Conservation (phyloP, 73 alveolate species). For the Loxodes magnus region DNA sequence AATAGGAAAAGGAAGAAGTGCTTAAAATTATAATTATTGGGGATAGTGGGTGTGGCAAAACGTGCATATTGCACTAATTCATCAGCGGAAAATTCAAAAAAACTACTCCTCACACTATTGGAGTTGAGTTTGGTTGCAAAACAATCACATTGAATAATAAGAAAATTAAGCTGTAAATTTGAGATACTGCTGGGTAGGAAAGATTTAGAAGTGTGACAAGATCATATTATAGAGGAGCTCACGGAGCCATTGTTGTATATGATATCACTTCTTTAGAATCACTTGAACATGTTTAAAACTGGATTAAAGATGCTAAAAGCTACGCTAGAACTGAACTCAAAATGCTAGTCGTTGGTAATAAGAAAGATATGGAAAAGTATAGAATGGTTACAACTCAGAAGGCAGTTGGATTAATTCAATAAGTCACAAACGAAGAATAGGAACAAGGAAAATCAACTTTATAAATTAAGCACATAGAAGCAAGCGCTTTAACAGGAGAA, state of each 20-base stretch:
- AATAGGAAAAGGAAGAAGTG: slow-evolving; percentile 21
- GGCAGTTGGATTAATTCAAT: slow-evolving; percentile 14
- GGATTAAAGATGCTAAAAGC: slow-evolving; percentile 75
- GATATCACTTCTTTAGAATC: slow-evolving; percentile 62
- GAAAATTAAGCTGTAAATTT: slow-evolving; percentile 60
- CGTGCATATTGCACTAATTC: slow-evolving; percentile 29
- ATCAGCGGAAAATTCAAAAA: slow-evolving; percentile 25
- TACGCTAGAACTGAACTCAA: slow-evolving; percentile 55
- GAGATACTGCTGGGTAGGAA: slow-evolving; percentile 93
- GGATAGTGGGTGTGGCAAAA: slow-evolving; percentile 39
- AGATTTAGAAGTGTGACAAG: slow-evolving; percentile 68
- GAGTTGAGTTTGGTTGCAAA: slow-evolving; percentile 81
- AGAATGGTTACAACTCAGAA: slow-evolving; percentile 31
- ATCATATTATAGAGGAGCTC: slow-evolving; percentile 82
- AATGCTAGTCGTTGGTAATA: slow-evolving; percentile 67
- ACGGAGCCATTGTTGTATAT: slow-evolving; percentile 65
- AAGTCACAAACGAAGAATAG: too few relatives aligned
- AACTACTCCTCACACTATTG: slow-evolving; percentile 50
- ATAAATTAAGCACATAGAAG: slow-evolving; percentile 27
- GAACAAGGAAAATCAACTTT: too few relatives aligned
- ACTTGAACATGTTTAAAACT: slow-evolving; percentile 34
- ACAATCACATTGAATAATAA: slow-evolving; percentile 46
- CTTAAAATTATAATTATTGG: slow-evolving; percentile 41
- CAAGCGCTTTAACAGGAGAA: slow-evolving; percentile 61
- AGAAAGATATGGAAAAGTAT: slow-evolving; percentile 38